Conservation (phyloP, 139 green algal species). For the Micromonas pusilla region DNA sequence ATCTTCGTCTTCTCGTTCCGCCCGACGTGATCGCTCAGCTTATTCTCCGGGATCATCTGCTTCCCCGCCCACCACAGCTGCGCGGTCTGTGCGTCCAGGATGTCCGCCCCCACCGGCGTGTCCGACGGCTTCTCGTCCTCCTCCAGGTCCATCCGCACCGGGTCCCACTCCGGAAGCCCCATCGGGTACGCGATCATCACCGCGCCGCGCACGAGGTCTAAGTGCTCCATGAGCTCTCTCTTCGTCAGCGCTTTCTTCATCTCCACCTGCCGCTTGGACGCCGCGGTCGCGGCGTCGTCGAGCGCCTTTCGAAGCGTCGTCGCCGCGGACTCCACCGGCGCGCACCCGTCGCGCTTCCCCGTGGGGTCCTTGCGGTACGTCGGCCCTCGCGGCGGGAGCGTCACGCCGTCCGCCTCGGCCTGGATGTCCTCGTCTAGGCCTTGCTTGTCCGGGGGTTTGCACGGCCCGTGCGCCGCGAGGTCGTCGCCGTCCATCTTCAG, state of each 20-base stretch:
- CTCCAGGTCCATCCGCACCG: slow-evolving; percentile 58
- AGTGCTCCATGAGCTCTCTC: slow-evolving; percentile 45
- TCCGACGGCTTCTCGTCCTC: slow-evolving; percentile 54
- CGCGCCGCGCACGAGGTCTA: slow-evolving; percentile 65
- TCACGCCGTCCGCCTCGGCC: background rate
- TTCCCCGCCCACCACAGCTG: slow-evolving; percentile 76
- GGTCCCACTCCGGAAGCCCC: slow-evolving; percentile 73
- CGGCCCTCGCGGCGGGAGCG: slow-evolving; percentile 41
- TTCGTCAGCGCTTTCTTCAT: slow-evolving; percentile 50
- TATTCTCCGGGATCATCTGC: slow-evolving; percentile 63
- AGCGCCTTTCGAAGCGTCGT: slow-evolving; percentile 22
- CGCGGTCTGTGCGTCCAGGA: slow-evolving; percentile 48
- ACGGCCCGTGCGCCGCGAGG: slow-evolving; percentile 64
- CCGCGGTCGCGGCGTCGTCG: slow-evolving; percentile 27
- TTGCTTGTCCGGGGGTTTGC: slow-evolving; percentile 63
- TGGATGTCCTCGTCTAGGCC: slow-evolving; percentile 68
- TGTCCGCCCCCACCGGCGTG: slow-evolving; percentile 56
- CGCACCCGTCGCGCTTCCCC: slow-evolving; percentile 60
- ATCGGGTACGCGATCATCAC: slow-evolving; percentile 82
- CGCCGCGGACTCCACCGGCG: background rate
- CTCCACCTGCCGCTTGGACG: slow-evolving; percentile 29
- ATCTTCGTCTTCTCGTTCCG: slow-evolving; percentile 69
- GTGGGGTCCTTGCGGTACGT: slow-evolving; percentile 68
- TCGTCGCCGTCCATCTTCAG: slow-evolving; percentile 70
- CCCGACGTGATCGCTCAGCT: slow-evolving; percentile 62